Base-by-base conservation (phyloP, 2,329 filamentous ascomycete genomes). In the Setomelanomma holmii region DNA sequence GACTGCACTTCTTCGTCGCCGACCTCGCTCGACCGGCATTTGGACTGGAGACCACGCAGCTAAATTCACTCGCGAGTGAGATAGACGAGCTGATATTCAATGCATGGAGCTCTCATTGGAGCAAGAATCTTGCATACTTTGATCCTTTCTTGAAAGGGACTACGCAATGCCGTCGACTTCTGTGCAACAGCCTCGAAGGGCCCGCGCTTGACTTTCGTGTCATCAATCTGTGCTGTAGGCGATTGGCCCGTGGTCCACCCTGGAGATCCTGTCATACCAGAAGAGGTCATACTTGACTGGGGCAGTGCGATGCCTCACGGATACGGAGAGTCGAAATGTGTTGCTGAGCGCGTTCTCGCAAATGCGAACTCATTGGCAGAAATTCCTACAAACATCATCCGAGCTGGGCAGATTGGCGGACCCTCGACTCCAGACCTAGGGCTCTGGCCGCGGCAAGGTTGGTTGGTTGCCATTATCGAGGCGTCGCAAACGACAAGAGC, bases 61-160 rank as follows among this genome's bases (percentile, higher is more conserved):
- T n/a, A n/a, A n/a, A n/a, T n/a, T 12, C 12, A 3, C 30, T 64
- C 12, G 30, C 45, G 10, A 40, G 36, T 4, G 45, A 43, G 0
- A 61, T 82, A 1, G 74, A 75, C 1, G 66, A 61, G 19, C 73
- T 83, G n/a, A 78, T 84, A 39, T 80, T 82, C 69, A 76, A 76
- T 58, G 78, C 81, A 1, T 83, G 81, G 82, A 68, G 77, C 2
- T 80, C 84, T 23, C 81, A 84, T 64, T 85, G 84, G 72, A 12
- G 6, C 24, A 27, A 27, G 24, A 27, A 27, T 14, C 49, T 63
- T 12, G 7, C 7, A 11, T 45, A 51, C 12, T 64, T 62, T 42
- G 49, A 35, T 5, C 45, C 51, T 70, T 33, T 73, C 65, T 19
- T 74, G n/a, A 66, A 38, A 11, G n/a, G 58, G 41, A 2, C 36